Evolutionary conservation across 345 rosid genomes (phyloP).

Genomic region (Sonneratia caseolaris): DNA sequence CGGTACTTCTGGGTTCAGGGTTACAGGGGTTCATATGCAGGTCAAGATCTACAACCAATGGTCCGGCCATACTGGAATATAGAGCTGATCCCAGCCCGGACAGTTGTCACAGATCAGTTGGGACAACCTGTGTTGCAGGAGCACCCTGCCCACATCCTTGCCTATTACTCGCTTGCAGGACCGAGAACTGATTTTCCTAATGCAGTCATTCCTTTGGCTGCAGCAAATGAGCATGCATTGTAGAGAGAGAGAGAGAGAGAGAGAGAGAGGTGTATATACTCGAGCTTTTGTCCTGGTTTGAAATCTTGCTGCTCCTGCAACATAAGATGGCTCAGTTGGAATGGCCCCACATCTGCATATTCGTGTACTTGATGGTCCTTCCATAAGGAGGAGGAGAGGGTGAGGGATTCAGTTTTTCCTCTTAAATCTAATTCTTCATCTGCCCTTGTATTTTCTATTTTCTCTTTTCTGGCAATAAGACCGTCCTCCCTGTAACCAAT

Average conservation of each 20-base stretch:
- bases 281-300: background rate
- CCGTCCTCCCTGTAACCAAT: background rate
- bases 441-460: conserved; percentile 6
- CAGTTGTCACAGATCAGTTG: conserved; percentile 6
- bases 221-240: conserved; percentile 2
- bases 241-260: conserved; percentile 19
- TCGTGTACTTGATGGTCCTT: background rate
- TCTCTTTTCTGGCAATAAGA: conserved; percentile 4
- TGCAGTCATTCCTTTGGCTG: conserved; percentile 46
- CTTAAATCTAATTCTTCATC: background rate
- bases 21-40: conserved; percentile 39
- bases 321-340: background rate
- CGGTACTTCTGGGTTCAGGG: conserved; percentile 99
- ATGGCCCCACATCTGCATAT: too few species aligned
- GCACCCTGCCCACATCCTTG: conserved; percentile 83
- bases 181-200: conserved; percentile 77
- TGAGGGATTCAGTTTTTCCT: conserved; percentile 13
- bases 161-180: conserved; percentile 90
- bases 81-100: conserved; percentile 66
- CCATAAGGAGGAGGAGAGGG: background rate
- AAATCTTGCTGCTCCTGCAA: background rate
- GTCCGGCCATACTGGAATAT: conserved; percentile 93
- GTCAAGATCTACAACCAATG: conserved; percentile 62
- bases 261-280: conserved; percentile 31
- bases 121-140: conserved; percentile 30